Evolutionary conservation across 2,329 filamentous ascomycete species (phyloP).

Genomic region (Mycosphaerella sp.): DNA sequence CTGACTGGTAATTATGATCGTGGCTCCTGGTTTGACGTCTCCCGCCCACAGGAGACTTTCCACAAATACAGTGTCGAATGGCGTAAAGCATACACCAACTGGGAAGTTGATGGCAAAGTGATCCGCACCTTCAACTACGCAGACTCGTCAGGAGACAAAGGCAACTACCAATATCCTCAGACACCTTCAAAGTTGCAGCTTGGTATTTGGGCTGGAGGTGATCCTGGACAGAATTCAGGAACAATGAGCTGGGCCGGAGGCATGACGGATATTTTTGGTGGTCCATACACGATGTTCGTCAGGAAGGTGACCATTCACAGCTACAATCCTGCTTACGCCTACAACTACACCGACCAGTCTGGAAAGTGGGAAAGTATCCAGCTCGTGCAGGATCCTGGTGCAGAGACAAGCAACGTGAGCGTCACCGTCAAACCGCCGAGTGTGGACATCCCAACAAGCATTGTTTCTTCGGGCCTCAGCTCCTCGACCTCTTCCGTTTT

Average conservation of each 20-base stretch:
- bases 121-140: constrained; percentile 40
- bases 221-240: constrained; percentile 3
- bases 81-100: constrained; percentile 59
- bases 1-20: constrained; percentile 48
- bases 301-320: constrained; percentile 10
- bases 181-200: constrained; percentile 19
- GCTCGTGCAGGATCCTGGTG: not conserved
- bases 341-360: constrained; percentile 12
- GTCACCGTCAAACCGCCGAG: not conserved
- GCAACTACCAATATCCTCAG: constrained; percentile 20
- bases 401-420: not conserved
- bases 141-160: constrained; percentile 4
- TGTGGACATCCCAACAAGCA: not conserved
- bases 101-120: constrained; percentile 51
- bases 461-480: not conserved
- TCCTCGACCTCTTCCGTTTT: not conserved
- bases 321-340: constrained; percentile 5
- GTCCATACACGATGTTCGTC: constrained; percentile 14
- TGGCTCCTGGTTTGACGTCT: constrained; percentile 26
- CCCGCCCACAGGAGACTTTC: constrained; percentile 42
- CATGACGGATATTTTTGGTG: constrained; percentile 9
- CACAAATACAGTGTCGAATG: constrained; percentile 65
- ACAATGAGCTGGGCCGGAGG: constrained; percentile 15
- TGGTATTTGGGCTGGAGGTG: constrained; percentile 15
- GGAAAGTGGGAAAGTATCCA: constrained; percentile 12